Percentiles rank a stretch among this genome's conserved stretches.
Evolutionary conservation across 345 rosid genomes (phyloP).

Genomic region (Salix koriyanagi): DNA sequence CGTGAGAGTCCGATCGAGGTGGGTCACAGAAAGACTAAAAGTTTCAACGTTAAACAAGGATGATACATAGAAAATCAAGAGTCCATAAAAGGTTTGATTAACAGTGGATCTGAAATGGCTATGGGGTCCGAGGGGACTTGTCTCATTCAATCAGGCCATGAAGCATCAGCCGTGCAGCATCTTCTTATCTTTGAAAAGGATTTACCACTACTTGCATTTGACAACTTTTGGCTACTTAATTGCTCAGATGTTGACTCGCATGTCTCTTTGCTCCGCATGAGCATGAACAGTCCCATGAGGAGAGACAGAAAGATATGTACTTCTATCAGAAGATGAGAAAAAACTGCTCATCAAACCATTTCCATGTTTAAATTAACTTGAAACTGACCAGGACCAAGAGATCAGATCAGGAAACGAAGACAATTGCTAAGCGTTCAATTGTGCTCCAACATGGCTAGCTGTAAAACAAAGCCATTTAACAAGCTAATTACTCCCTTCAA

Average conservation of each 20-base stretch:
- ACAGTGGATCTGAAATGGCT: background rate
- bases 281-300: slow-evolving; percentile 9
- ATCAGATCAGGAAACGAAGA: no score
- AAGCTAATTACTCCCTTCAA: no score
- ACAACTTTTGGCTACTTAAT: slow-evolving; percentile 15
- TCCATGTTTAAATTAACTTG: background rate
- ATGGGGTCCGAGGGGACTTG: background rate
- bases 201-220: slow-evolving; percentile 20
- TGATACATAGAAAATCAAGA: background rate
- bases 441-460: background rate
- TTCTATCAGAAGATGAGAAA: background rate
- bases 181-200: slow-evolving; percentile 31
- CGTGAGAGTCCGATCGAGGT: slow-evolving; percentile 21
- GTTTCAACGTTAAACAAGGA: background rate
- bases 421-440: no score
- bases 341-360: background rate
- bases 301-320: background rate
- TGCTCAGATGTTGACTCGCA: slow-evolving; percentile 35
- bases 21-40: slow-evolving; percentile 5
- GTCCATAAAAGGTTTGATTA: background rate
- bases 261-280: slow-evolving; percentile 24
- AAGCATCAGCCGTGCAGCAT: slow-evolving; percentile 33
- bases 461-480: background rate
- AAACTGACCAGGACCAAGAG: no score
- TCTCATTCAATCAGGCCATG: slow-evolving; percentile 17